Evolutionary conservation across 345 rosid species (phyloP).

Genomic region (Durio zibethinus): DNA sequence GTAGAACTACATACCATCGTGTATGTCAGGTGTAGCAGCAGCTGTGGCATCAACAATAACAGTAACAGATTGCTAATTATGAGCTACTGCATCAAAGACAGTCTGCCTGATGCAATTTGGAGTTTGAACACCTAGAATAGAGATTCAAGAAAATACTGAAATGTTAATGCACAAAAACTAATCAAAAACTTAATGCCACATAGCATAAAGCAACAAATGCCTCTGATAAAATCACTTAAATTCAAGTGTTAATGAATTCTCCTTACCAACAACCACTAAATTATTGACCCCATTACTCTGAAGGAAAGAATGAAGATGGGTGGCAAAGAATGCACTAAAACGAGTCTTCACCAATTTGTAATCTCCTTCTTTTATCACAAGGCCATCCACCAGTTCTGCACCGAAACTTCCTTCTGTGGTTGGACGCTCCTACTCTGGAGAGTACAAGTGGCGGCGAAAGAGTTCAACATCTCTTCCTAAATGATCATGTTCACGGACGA

Average conservation of each 20-base stretch:
- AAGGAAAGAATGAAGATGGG: constrained; percentile 70
- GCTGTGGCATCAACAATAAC: constrained; percentile 84
- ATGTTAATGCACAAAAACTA: neutral
- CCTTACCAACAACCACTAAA: constrained; percentile 61
- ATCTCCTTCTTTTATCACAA: constrained; percentile 64
- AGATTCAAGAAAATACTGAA: constrained; percentile 7
- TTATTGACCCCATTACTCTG: constrained; percentile 42
- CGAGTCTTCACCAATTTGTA: constrained; percentile 82
- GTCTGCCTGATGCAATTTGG: constrained; percentile 87
- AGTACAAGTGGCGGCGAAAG: constrained; percentile 62
- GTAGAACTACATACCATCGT: constrained; percentile 39
- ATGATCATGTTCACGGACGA: constrained; percentile 78
- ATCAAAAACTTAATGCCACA: neutral
- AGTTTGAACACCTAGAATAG: constrained; percentile 65
- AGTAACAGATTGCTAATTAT: constrained; percentile 53
- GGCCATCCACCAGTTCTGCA: constrained; percentile 67
- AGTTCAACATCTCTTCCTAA: constrained; percentile 77
- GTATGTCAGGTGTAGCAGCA: constrained; percentile 79
- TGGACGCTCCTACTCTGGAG: constrained; percentile 54
- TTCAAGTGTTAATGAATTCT: neutral
- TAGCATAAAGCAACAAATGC: neutral
- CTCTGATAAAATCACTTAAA: neutral
- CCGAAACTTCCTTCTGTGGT: constrained; percentile 53
- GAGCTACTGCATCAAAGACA: constrained; percentile 78
- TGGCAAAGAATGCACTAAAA: constrained; percentile 82